Percentiles rank a stretch among this genome's conserved stretches.
These are phyloP conservation scores for Suhomyces yuchorum DNA, from an alignment of 1,139 yeast genomes.

Conservation along the genomic window DNA sequence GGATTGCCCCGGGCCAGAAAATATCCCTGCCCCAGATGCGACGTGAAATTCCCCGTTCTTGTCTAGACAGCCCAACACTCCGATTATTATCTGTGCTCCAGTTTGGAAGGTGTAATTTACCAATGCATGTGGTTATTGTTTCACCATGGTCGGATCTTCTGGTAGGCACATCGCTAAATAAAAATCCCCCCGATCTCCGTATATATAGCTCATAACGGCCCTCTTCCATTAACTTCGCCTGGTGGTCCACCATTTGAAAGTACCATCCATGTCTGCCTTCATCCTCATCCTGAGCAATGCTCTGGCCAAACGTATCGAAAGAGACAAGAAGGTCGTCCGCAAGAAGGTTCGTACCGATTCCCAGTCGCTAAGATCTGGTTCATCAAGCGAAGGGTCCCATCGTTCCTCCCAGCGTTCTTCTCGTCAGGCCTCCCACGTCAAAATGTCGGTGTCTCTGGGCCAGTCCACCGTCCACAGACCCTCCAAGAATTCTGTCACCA, in stretches of 20 bases:
- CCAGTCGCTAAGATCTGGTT: constrained; percentile 8
- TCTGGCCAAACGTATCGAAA: constrained; percentile 12
- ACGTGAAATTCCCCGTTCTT: background rate
- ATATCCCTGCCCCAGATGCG: constrained; percentile 5
- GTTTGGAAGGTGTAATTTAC: background rate
- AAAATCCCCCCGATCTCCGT: background rate
- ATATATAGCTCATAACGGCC: constrained; percentile 7
- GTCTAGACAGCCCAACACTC: background rate
- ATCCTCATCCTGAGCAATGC: constrained; percentile 12
- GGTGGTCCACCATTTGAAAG: background rate
- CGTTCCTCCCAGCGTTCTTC: constrained; percentile 1
- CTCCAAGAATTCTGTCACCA: background rate
- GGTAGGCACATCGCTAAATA: background rate
- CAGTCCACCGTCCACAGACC: background rate
- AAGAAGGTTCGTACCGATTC: constrained; percentile 6
- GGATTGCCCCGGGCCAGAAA: background rate
- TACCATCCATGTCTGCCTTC: constrained; percentile 15
- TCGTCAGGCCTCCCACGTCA: background rate
- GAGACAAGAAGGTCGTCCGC: constrained; percentile 9
- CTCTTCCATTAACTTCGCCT: background rate
- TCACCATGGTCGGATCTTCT: background rate
- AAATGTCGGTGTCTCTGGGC: constrained; percentile 1
- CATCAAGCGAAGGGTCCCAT: constrained; percentile 5
- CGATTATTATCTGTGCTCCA: background rate
- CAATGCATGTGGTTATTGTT: constrained; percentile 5